Base-by-base conservation (phyloP, 169 alveolate species). In the Plasmodium ovale region DNA sequence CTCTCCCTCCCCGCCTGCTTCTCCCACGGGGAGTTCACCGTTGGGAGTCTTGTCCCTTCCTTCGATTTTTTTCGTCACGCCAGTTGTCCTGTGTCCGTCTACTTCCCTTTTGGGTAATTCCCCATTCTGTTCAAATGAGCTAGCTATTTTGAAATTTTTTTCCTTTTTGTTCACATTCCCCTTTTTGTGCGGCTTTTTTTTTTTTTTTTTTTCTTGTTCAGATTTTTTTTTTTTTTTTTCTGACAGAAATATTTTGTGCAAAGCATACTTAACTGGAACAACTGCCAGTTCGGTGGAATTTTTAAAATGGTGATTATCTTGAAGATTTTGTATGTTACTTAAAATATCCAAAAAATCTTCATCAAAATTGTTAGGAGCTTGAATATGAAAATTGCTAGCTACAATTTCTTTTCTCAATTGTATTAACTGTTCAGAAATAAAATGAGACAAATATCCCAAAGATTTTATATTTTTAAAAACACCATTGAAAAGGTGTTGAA, bases 361-460 rank as follows among this genome's bases (percentile, higher is more conserved):
- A 9, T 79, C 62, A 35, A 35, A 79, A 35, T 79, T 35, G 42
- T 79, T 79, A 5, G 89, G 82, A 1, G 79, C 2, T 54, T 79
- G 82, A 4, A 79, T 62, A 9, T 62, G 54, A 54, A 79, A 79
- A 49, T 79, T 79, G 3, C 7, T 49, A 14, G 89, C 53, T 7
- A 79, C 82, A 1, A 79, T 79, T 79, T 79, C 89, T 67, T 79
- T 79, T 33, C 89, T 79, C 42, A 79, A 54, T 16, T 79, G 71
- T 49, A 79, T 79, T 79, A 79, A 33, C 9, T 79, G 89, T 42
- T 79, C 89, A 19, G 56, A 64, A 31, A 62, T 51, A 51, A 44
- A 64, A 21, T 79, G 77, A 9, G 89, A 64, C 5, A 62, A 6
- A 14, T 62, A 12, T 21, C 89, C 89, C 16, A 79, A 19, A 1